Evolutionary conservation across 208 protist genomes (phyloP), one percentile per base, ranked within the genome.

Genomic region (Trypanosoma mega): DNA sequence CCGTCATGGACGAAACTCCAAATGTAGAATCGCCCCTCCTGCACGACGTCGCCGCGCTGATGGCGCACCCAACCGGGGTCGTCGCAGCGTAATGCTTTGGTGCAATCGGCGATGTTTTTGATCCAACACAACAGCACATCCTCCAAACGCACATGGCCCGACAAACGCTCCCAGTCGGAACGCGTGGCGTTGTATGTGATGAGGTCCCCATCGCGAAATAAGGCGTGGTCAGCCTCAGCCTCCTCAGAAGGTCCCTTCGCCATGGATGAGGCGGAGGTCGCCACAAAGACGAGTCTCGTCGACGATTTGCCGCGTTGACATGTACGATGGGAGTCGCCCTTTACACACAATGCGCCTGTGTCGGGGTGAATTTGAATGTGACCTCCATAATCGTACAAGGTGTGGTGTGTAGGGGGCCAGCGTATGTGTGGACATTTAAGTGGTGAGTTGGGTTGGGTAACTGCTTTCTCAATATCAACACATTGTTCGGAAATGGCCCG

Each of bases 1-100:
- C 51, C 60, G 49, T 87, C 81, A 58, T 87, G 81, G 31, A 73
- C 44, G 39, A 80, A 74, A 60, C 72, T 53, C 81, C 81, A 87
- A 24, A 87, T 80, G 68, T 80, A 73, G 72, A 84, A 87, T 31
- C 76, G 80, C 2, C 80, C 80, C 29, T 80, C 76, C 30, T 77
- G 76, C 43, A 87, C 69, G 39, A 83, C 80, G 34, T 65, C 36
- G n/a, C 52, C 37, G 16, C 56, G 47, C 14, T 53, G 39, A 66
- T 78, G 61, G 12, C 76, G 72, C 59, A 87, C 61, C 80, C 80
- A 87, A n/a, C 70, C 74, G 0, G 55, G 53, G 52, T 82, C 73
- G 14, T 61, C 23, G 47, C 72, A 65, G 47, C 59, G 46, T 37
- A 75, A 55, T 46, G 76, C n/a, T n/a, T n/a, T 64, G 31, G 68